Evolutionary conservation across 495 filamentous ascomycete species (phyloP).

Genomic region (Pseudoneurospora amorphoporcata): DNA sequence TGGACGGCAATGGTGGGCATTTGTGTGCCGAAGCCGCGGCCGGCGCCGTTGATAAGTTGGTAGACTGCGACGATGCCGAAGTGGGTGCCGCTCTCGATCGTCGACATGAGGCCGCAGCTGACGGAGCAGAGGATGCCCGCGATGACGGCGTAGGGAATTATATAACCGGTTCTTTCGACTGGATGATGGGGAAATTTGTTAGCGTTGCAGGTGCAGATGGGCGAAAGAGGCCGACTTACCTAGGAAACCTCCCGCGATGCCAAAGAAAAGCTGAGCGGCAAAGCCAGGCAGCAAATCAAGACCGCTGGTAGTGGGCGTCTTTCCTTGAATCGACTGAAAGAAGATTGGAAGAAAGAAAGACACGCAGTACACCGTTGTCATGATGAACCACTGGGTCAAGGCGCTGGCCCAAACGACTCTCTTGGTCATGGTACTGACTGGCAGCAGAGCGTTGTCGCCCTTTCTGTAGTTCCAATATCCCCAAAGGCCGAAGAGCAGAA

Average conservation of each 20-base stretch:
- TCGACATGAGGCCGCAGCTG: constrained; percentile 50
- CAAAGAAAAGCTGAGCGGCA: constrained; percentile 26
- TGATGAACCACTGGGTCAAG: constrained; percentile 39
- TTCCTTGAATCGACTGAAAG: constrained; percentile 56
- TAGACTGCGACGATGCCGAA: constrained; percentile 47
- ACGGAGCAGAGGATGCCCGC: constrained; percentile 41
- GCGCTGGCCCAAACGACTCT: constrained; percentile 46
- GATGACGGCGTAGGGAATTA: constrained; percentile 47
- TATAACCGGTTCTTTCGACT: constrained; percentile 41
- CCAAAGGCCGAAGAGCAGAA: constrained; percentile 49
- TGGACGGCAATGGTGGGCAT: constrained; percentile 40
- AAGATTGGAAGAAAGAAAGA: constrained; percentile 57
- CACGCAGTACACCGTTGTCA: constrained; percentile 46
- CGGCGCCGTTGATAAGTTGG: constrained; percentile 55
- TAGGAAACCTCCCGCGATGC: constrained; percentile 44
- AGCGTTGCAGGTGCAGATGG: constrained; percentile 7
- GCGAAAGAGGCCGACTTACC: constrained; percentile 22
- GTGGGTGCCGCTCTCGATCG: constrained; percentile 37
- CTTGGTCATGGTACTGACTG: constrained; percentile 53
- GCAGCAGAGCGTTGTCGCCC: constrained; percentile 57
- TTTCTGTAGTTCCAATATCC: constrained; percentile 46
- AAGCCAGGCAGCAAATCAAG: constrained; percentile 42
- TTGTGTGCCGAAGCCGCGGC: constrained; percentile 55
- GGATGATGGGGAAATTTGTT: background rate
- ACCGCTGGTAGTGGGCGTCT: constrained; percentile 39